These are phyloP conservation scores for Chlamydomonas urium DNA, from an alignment of 139 green algal genomes.

Conservation along the genomic window DNA sequence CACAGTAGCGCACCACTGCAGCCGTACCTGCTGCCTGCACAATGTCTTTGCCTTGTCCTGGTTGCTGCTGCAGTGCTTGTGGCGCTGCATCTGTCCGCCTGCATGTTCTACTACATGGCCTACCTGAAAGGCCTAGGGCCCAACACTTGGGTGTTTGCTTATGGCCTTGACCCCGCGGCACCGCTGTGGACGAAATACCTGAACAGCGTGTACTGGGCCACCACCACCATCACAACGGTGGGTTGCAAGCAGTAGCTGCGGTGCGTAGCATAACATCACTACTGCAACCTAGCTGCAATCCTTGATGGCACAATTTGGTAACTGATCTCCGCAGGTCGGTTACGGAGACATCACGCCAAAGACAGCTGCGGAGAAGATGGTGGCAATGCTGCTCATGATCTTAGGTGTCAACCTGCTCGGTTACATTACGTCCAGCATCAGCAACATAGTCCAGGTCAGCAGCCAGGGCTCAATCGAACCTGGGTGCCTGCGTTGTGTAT, in stretches of 20 bases:
- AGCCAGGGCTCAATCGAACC: too few species aligned
- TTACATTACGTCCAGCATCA: constrained; percentile 10
- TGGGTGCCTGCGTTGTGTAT: too few species aligned
- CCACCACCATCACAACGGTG: constrained; percentile 34
- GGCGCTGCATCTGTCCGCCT: constrained; percentile 38
- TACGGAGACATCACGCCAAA: constrained; percentile 41
- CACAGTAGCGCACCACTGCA: too few species aligned
- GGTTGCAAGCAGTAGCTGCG: too few species aligned
- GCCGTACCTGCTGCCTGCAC: too few species aligned
- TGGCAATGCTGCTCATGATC: background rate
- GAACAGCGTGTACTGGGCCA: constrained; percentile 34
- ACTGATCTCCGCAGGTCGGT: constrained; percentile 24
- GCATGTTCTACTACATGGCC: constrained; percentile 46
- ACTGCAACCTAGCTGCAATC: too few species aligned
- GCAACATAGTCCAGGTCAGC: constrained; percentile 6
- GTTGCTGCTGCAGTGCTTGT: constrained; percentile 24
- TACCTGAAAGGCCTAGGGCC: constrained; percentile 4
- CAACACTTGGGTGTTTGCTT: constrained; percentile 18
- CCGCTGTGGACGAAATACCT: constrained; percentile 3
- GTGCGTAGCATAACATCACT: too few species aligned
- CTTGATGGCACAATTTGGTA: too few species aligned
- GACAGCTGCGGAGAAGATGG: constrained; percentile 5
- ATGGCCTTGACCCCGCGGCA: background rate
- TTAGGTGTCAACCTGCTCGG: constrained; percentile 7
- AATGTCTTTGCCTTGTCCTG: too few species aligned